Evolutionary conservation across 2,329 filamentous ascomycete species (phyloP).

Genomic region (Epichloe aotearoae): DNA sequence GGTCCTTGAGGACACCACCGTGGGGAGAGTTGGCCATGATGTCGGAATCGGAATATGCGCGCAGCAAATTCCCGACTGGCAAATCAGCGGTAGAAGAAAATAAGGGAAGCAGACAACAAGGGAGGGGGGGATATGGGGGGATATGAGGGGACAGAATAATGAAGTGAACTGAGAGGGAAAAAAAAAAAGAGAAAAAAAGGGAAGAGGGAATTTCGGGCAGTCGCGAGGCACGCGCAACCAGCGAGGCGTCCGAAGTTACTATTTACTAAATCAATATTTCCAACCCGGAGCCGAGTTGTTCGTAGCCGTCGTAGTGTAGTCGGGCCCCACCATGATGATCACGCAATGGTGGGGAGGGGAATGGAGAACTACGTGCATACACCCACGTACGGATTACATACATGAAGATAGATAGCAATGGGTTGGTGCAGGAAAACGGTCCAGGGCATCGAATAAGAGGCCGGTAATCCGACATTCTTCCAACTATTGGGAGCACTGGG

Average conservation of each 20-base stretch:
- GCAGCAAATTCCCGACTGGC: background rate
- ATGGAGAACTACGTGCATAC: slow-evolving; percentile 1
- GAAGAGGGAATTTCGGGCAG: slow-evolving; percentile 4
- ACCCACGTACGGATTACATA: too few relatives aligned
- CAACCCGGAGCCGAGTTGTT: slow-evolving; percentile 1
- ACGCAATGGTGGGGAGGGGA: slow-evolving; percentile 22
- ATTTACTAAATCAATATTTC: background rate
- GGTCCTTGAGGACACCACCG: slow-evolving; percentile 94
- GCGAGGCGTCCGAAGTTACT: background rate
- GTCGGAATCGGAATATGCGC: background rate
- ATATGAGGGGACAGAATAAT: background rate
- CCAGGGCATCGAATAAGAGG: background rate
- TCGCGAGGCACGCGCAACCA: background rate
- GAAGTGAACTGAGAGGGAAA: background rate
- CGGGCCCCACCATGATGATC: slow-evolving; percentile 9
- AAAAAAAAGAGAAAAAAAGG: background rate
- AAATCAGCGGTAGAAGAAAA: background rate
- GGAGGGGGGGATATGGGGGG: background rate
- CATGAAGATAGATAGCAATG: background rate
- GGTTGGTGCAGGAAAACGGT: slow-evolving; percentile 1
- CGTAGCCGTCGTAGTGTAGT: background rate
- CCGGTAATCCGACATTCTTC: background rate
- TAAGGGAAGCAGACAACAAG: background rate
- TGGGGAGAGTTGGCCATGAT: slow-evolving; percentile 61
- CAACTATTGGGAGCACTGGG: too few relatives aligned